Base-by-base conservation (phyloP, 306 rosid genomes). In the Fragaria nilgerrensis region DNA sequence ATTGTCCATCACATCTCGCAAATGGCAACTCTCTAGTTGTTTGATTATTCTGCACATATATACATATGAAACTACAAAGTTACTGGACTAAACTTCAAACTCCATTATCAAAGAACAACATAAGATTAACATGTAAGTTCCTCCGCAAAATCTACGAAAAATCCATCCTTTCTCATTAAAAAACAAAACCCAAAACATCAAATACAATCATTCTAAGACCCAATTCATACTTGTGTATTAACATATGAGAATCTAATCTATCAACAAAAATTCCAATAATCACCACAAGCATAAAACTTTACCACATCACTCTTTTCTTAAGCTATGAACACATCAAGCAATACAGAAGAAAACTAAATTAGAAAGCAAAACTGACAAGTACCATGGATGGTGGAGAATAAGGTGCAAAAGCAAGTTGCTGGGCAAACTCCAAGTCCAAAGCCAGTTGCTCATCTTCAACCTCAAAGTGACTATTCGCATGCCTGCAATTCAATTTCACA, bases 391-490 rank as follows among this genome's bases (percentile, higher is more conserved):
- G 80, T 49, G 78, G 67, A 8, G 87, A 68, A 84, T 74, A 19
- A 37, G 81, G 78, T 52, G 88, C 77, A 27, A 68, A 64, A 52
- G 82, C 55, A 72, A 87, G 73, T 52, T 87, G 81, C 58, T 79
- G 84, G 74, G 87, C 91, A 44, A 87, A 7, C 32, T 78, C 87
- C 63, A 74, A 62, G 68, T 87, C 89, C 68, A 9, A 55, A 8
- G 79, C 84, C 43, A 87, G 78, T 45, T 72, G 74, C 32, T 83
- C 82, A 16, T 78, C 83, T 14, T 85, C 85, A 39, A 63, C 81
- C 73, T 79, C 84, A 61, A 90, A 88, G 81, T 92, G 97, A 75
- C 71, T 43, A 62, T 88, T 92, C 74, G 89, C 87, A 74, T 87
- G 97, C 85, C 97, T 88, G 89, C 75, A 72, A 32, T n/a, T n/a